Evolutionary conservation across 2,329 filamentous ascomycete genomes (phyloP).

Genomic region (Fusarium cicatricum): DNA sequence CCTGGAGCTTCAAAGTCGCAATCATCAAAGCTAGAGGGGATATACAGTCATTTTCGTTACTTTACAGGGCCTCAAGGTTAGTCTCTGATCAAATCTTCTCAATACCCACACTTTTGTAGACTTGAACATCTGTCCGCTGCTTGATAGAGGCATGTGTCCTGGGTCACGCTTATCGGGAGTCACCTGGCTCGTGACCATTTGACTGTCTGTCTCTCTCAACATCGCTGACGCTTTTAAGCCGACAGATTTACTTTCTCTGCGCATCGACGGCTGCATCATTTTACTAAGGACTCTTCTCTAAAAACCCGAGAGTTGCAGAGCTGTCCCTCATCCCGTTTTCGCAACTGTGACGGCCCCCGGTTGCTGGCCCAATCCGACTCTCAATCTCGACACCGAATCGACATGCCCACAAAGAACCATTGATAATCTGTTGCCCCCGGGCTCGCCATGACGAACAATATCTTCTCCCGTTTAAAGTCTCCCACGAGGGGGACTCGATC

Average conservation of each 20-base stretch:
- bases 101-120: background rate
- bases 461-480: constrained; percentile 55
- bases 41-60: background rate
- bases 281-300: too few species aligned
- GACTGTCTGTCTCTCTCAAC: constrained; percentile 3
- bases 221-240: constrained; percentile 1
- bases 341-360: background rate
- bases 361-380: background rate
- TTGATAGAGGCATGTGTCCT: constrained; percentile 30
- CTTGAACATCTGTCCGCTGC: background rate
- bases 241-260: background rate
- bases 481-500: constrained; percentile 46
- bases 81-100: background rate
- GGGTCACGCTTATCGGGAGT: constrained; percentile 39
- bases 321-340: background rate
- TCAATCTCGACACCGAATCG: constrained; percentile 8
- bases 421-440: constrained; percentile 13
- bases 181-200: constrained; percentile 34
- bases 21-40: constrained; percentile 11
- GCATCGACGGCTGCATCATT: background rate
- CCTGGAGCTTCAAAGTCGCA: constrained; percentile 25
- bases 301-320: background rate
- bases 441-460: constrained; percentile 55
- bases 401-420: constrained; percentile 24
- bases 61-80: background rate